Evolutionary conservation across 208 protist genomes (phyloP).

Genomic region (Leishmania mexicana): DNA sequence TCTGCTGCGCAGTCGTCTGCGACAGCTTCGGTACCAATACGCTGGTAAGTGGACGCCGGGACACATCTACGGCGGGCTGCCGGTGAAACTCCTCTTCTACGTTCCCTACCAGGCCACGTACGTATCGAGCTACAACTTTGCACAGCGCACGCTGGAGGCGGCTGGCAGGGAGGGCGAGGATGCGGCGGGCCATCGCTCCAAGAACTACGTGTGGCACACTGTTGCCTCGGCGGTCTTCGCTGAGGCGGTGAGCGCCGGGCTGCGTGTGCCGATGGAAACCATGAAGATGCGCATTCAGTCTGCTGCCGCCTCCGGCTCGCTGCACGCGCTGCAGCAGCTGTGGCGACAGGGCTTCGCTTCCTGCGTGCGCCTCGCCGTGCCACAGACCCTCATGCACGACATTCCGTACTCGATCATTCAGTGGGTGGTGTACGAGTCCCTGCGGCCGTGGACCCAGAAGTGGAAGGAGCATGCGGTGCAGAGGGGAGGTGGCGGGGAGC

Average conservation of each 20-base stretch:
- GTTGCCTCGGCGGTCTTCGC: constrained; percentile 49
- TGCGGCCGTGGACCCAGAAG: constrained; percentile 61
- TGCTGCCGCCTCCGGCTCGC: constrained; percentile 40
- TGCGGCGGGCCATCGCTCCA: not conserved
- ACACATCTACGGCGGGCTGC: constrained; percentile 77
- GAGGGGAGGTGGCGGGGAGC: not conserved
- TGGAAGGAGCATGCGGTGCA: constrained; percentile 10
- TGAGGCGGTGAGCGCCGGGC: constrained; percentile 55
- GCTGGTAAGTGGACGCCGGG: constrained; percentile 55
- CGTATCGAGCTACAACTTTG: constrained; percentile 63
- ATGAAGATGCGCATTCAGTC: constrained; percentile 86
- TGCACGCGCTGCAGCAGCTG: constrained; percentile 52
- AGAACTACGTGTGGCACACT: constrained; percentile 38
- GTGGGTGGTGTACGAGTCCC: constrained; percentile 76
- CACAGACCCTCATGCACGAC: constrained; percentile 82
- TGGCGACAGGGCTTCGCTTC: constrained; percentile 42
- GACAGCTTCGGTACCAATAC: constrained; percentile 47
- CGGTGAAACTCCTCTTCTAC: constrained; percentile 72
- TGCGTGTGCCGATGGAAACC: constrained; percentile 88
- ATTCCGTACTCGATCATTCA: constrained; percentile 82
- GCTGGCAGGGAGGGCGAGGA: not conserved
- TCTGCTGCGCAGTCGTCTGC: constrained; percentile 8
- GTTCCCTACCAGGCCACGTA: constrained; percentile 81
- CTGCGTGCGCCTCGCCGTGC: constrained; percentile 46
- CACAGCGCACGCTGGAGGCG: constrained; percentile 24